A percentile compares a stretch with the other conserved stretches of the same genome.
phyloP scores from a whole-genome alignment of 2,329 filamentous ascomycete genomes.

The Epicoccum nigrum region DNA sequence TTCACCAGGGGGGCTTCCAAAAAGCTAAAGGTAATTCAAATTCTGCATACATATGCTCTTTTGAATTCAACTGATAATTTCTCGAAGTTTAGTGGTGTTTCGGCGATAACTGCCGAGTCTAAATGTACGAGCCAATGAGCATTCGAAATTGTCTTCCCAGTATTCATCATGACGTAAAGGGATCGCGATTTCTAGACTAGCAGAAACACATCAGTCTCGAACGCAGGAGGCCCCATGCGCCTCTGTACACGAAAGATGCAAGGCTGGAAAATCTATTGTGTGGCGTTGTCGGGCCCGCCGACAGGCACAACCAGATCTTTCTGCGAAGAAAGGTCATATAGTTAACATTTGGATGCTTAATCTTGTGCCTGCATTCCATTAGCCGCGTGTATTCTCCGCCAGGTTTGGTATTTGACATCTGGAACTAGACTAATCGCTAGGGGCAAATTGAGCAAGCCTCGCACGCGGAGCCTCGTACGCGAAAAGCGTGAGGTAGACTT shows the following conservation, averaged over 20 bases:
- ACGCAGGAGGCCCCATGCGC: not conserved
- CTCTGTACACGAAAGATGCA: not conserved
- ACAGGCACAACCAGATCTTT: not conserved
- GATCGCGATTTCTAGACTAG: not conserved
- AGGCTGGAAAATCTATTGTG: not conserved
- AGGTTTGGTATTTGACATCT: not conserved
- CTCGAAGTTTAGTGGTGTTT: not conserved
- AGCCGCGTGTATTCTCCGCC: not conserved
- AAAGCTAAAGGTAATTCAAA: too few relatives aligned
- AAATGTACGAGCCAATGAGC: not conserved
- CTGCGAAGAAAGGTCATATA: not conserved
- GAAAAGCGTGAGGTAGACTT: not conserved
- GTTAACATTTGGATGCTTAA: too few relatives aligned
- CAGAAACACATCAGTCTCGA: not conserved
- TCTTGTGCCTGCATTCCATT: not conserved
- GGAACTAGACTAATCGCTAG: not conserved
- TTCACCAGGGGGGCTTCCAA: too few relatives aligned
- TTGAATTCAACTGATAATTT: too few relatives aligned
- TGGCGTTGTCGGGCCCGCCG: not conserved
- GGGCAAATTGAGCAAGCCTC: slow-evolving; percentile 5
- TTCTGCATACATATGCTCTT: too few relatives aligned
- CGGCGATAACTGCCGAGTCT: slow-evolving; percentile 2
- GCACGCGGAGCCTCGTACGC: not conserved
- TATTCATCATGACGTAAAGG: not conserved
- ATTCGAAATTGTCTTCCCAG: not conserved